Evolutionary conservation across 2,329 filamentous ascomycete species (phyloP).

Genomic region (Colletotrichum tropicale): DNA sequence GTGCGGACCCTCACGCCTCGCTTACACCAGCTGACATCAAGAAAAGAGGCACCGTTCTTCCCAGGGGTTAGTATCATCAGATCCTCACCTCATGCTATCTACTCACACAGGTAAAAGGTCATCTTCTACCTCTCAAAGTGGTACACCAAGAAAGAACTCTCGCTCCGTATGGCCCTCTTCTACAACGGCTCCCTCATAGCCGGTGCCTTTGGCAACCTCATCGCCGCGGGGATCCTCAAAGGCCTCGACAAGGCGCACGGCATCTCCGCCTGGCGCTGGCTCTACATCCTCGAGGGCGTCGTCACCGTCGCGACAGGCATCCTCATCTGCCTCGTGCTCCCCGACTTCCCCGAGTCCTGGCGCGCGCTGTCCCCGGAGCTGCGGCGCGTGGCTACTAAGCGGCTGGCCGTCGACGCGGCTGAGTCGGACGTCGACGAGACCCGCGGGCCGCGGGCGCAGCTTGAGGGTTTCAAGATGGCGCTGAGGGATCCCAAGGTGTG

Average conservation of each 20-base stretch:
- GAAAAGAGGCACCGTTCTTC: not conserved
- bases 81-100: not conserved
- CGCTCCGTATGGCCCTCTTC: not conserved
- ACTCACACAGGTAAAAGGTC: not conserved
- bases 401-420: not conserved
- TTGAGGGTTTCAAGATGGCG: not conserved
- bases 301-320: conserved; percentile 58
- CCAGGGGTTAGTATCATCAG: not conserved
- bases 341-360: not conserved
- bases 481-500: not conserved
- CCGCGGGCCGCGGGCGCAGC: not conserved
- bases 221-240: conserved; percentile 31
- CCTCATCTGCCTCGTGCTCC: conserved; percentile 30
- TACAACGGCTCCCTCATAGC: not conserved
- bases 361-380: not conserved
- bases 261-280: conserved; percentile 50
- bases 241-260: conserved; percentile 40
- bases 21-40: not conserved
- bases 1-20: not conserved
- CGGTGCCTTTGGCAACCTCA: not conserved
- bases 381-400: not conserved
- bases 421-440: not conserved
- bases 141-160: not conserved
- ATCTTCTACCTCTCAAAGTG: not conserved
- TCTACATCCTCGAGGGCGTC: conserved; percentile 47